These are phyloP conservation scores for Irpex sp. DNA, from an alignment of 1,284 basidiomycete species.

Conservation along the genomic window DNA sequence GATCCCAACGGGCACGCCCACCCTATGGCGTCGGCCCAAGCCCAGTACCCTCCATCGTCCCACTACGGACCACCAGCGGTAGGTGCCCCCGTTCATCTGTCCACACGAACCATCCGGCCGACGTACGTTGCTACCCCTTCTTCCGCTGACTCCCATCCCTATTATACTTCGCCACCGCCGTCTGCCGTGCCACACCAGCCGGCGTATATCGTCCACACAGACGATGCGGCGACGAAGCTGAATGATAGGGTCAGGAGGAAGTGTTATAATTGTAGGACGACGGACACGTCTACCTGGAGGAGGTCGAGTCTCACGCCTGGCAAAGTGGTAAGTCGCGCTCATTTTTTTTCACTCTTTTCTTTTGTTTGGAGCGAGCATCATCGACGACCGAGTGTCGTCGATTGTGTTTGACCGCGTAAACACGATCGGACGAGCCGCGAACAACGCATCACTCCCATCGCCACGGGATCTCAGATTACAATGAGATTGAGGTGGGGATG, in stretches of 20 bases:
- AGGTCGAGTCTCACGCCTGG: constrained; percentile 73
- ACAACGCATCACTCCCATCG: background rate
- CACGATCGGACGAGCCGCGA: too few relatives aligned
- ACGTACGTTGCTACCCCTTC: constrained; percentile 21
- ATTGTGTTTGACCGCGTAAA: background rate
- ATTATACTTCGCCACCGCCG: background rate
- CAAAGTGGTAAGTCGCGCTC: constrained; percentile 59
- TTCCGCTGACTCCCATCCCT: constrained; percentile 25
- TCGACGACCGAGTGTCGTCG: background rate
- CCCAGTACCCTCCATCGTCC: constrained; percentile 14
- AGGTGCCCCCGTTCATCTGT: constrained; percentile 11
- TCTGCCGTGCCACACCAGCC: constrained; percentile 15
- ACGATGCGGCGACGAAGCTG: constrained; percentile 74
- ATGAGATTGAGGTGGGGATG: background rate
- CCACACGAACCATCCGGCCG: constrained; percentile 25
- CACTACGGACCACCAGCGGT: constrained; percentile 18
- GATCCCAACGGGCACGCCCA: constrained; percentile 1
- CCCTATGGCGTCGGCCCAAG: too few relatives aligned
- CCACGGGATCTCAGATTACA: background rate
- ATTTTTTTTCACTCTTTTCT: constrained; percentile 15
- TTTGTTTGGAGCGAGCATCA: background rate
- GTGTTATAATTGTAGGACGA: constrained; percentile 80
- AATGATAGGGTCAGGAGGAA: constrained; percentile 69
- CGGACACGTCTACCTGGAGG: constrained; percentile 82
- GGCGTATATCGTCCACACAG: constrained; percentile 52